A percentile compares a stretch with the other conserved stretches of the same genome.
These are phyloP conservation scores for Cryptococcus sp. DNA, from an alignment of 1,284 basidiomycete genomes.

Conservation along the genomic window DNA sequence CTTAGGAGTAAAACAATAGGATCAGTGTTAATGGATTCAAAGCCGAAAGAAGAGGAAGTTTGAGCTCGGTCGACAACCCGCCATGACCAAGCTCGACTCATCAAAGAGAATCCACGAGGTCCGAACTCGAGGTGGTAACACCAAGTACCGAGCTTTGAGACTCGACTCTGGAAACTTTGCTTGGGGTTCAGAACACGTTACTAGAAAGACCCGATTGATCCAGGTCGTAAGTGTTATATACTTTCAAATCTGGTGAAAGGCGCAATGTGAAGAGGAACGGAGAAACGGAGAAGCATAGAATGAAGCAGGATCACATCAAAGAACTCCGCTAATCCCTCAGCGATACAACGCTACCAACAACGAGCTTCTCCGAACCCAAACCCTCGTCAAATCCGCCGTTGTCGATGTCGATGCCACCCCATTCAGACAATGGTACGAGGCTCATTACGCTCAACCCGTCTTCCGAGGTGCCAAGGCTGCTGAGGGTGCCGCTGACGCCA, in stretches of 20 bases:
- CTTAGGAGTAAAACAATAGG: not conserved
- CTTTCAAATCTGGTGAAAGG: not conserved
- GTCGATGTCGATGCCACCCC: constrained; percentile 94
- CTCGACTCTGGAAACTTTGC: constrained; percentile 94
- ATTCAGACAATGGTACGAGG: constrained; percentile 97
- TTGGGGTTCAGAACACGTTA: constrained; percentile 88
- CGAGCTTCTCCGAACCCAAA: constrained; percentile 97
- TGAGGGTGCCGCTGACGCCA: constrained; percentile 56
- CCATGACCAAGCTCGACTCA: constrained; percentile 84
- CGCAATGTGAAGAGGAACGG: not conserved
- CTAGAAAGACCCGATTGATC: constrained; percentile 90
- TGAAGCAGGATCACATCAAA: not conserved
- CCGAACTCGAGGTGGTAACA: constrained; percentile 86
- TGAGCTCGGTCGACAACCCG: constrained; percentile 93
- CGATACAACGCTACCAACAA: constrained; percentile 98
- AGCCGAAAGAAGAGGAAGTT: constrained; percentile 97
- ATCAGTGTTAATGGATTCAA: not conserved
- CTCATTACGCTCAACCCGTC: constrained; percentile 88
- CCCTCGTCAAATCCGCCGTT: constrained; percentile 88
- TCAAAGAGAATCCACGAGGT: constrained; percentile 88
- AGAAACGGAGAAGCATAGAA: not conserved
- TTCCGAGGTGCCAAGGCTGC: constrained; percentile 69
- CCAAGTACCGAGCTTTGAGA: constrained; percentile 89
- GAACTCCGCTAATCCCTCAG: constrained; percentile 48
- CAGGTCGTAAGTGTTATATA: constrained; percentile 68